Evolutionary conservation across 2,329 filamentous ascomycete genomes (phyloP).

Genomic region (Pyrenophora tritici-repentis): DNA sequence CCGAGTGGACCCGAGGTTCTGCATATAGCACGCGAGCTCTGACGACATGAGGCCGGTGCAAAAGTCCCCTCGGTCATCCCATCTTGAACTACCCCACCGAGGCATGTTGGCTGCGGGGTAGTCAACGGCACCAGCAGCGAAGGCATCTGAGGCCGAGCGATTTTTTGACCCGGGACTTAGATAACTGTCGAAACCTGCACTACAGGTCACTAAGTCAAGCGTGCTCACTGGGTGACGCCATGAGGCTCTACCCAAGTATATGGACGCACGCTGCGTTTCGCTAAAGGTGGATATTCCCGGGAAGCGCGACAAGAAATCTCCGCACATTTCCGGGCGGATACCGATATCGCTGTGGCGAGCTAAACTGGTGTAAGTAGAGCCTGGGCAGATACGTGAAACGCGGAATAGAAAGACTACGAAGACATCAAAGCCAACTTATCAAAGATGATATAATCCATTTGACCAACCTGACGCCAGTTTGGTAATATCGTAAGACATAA

Average conservation of each 20-base stretch:
- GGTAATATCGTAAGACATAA: conserved; percentile 6
- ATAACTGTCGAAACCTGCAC: neutral
- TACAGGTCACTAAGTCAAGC: neutral
- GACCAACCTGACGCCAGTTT: conserved; percentile 10
- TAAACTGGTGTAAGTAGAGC: neutral
- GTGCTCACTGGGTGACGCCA: neutral
- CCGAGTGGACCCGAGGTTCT: conserved; percentile 8
- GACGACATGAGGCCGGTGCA: conserved; percentile 14
- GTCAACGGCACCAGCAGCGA: conserved; percentile 3
- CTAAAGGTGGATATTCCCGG: neutral
- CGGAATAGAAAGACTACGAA: too few species aligned
- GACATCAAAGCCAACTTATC: neutral
- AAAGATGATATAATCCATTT: conserved; percentile 1
- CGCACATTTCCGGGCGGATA: conserved; percentile 1
- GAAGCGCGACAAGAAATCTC: conserved; percentile 3
- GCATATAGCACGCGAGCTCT: conserved; percentile 18
- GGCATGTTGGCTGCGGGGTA: conserved; percentile 29
- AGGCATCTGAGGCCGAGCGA: conserved; percentile 16
- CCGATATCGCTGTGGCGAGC: neutral
- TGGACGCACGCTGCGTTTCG: conserved; percentile 1
- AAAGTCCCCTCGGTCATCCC: conserved; percentile 17
- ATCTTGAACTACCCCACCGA: conserved; percentile 28
- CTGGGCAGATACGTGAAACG: too few species aligned
- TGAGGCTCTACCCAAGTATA: neutral
- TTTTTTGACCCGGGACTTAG: neutral